Evolutionary conservation across 2,329 filamentous ascomycete species (phyloP), one percentile per base, ranked within the genome.

Genomic region (Aurifilum marmelostoma): DNA sequence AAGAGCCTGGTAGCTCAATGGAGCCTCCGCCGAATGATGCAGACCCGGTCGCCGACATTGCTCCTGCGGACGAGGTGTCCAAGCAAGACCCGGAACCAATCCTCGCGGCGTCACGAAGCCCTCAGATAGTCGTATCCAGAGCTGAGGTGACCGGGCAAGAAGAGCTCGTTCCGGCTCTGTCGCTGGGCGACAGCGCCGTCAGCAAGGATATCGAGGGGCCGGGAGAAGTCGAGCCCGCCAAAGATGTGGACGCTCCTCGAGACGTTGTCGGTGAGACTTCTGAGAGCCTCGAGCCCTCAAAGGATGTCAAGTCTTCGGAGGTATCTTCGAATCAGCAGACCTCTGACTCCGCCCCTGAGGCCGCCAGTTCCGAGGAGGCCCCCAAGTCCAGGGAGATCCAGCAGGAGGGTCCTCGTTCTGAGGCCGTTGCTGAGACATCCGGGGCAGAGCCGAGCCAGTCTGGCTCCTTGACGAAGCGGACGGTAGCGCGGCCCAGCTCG

Each of bases 391-490:
- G 60, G 34, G 64, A 64, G 9, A 39, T 56, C 11, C 37, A 65
- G 24, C 37, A 65, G 24, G 18, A 39, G 16, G 64, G 50, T 2
- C 52, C 67, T 52, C 34, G 24, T 7, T 21, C 37, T 21, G 67
- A 71, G 47, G 32, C 56, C 50, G 61, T 34, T 12, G 69, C 67
- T 24, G 54, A 56, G n/a, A 56, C 69, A 34, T 71, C 69, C 32
- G 69, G 63, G 14, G 54, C 54, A 11, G 67, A 69, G n/a, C 52
- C 64, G 8, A 65, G 18, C 39, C 69, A 69, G 67, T 37, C 69
- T 5, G 58, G 60, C 21, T 64, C 67, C 24, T 39, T 71, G 43
- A 70, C 65, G 63, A 68, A 71, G 66, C 68, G 70, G 60, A 32
- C 59, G 56, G 68, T 59, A 14, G 68, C 16, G 4, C 63, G 65